phyloP scores from a whole-genome alignment of 257 asterid species.

The Fraxinus excelsior region DNA sequence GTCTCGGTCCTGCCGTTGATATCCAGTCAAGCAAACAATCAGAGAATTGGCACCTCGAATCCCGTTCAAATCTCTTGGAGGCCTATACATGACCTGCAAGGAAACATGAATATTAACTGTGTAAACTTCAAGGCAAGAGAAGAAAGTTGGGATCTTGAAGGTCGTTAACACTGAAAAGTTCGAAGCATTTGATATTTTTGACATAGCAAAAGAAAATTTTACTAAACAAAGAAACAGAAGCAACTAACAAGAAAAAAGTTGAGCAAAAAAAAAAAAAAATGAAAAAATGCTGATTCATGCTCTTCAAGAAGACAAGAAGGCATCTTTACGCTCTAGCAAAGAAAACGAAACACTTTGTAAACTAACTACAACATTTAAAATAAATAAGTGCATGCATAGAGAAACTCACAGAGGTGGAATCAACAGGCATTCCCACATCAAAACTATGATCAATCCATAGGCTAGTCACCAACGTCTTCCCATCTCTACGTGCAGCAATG shows the following conservation, averaged over 20 bases:
- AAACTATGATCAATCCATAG: slow-evolving; percentile 87
- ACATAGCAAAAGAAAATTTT: background rate
- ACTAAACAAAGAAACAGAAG: background rate
- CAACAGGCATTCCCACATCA: slow-evolving; percentile 60
- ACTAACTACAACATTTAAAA: background rate
- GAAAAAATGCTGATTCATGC: slow-evolving; percentile 2
- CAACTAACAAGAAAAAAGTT: background rate
- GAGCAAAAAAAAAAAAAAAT: background rate
- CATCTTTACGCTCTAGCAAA: background rate
- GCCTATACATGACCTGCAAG: slow-evolving; percentile 74
- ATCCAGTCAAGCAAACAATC: slow-evolving; percentile 87
- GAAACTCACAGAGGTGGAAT: slow-evolving; percentile 57
- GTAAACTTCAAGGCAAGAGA: background rate
- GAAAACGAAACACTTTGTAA: slow-evolving; percentile 2
- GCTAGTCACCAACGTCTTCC: slow-evolving; percentile 65
- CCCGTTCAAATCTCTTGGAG: slow-evolving; percentile 69
- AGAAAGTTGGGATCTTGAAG: background rate
- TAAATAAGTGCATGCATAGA: background rate
- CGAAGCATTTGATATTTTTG: background rate
- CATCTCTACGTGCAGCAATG: slow-evolving; percentile 71
- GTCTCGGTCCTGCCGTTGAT: slow-evolving; percentile 67
- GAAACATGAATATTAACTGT: slow-evolving; percentile 2
- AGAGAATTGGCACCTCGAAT: slow-evolving; percentile 78
- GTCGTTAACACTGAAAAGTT: background rate
- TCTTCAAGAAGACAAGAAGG: background rate